Evolutionary conservation across 2,329 filamentous ascomycete genomes (phyloP), one percentile per base, ranked within the genome.

Genomic region (Nothomitra cinnamomea): DNA sequence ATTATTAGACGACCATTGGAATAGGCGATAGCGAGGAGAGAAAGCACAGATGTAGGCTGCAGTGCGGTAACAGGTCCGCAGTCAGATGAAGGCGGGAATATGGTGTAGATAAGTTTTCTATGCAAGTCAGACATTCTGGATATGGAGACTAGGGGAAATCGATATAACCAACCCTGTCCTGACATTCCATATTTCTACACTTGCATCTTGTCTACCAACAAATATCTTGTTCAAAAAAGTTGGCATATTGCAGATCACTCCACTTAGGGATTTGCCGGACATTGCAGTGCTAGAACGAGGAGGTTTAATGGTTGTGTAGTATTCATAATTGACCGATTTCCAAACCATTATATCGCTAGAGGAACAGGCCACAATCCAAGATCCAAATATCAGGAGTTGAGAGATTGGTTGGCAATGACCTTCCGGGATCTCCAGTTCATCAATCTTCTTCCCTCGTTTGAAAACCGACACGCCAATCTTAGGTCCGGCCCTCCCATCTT

Each of bases 221-320:
- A 96, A 87, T 45, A 98, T 78, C 68, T 98, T 98, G 73, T 98
- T 98, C 56, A 98, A 69, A 66, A 88, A 94, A 0, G 92, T 96
- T 1, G 90, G 89, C 83, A 96, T 87, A 61, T 79, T 94, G 64
- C 81, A 84, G 60, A 95, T 76, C 51, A 83, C 80, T 22, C 85
- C 85, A 0, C 85, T 87, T 55, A 95, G 79, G 59, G 82, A 72
- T 59, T 80, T 82, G 54, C 78, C 77, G 19, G 75, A 75, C 32
- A 78, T 72, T 57, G 70, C 70, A 1, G 74, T 69, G 1, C 76
- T 71, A 56, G 77, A 73, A 3, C 77, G 78, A 53, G 77, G 75
- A 17, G 77, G 69, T 24, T 71, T 69, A 49, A 96, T 74, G 0
- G 87, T 89, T 0, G 90, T 95, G 68, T 96, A 95, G 66, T 96